Conservation (phyloP, 169 alveolate genomes). For the Plasmodium gaboni region DNA sequence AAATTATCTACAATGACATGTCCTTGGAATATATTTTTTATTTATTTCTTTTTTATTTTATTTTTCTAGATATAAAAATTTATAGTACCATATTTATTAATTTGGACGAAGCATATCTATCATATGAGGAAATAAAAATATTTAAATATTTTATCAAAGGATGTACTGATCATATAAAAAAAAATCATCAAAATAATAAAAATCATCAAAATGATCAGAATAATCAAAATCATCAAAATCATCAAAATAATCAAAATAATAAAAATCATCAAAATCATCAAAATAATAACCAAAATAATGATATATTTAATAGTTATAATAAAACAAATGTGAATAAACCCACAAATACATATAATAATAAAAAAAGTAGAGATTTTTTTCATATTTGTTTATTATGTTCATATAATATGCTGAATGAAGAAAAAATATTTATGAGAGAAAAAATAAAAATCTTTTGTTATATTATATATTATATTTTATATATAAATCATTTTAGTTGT, state of each 20-base stretch:
- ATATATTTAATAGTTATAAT: not conserved
- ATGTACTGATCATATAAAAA: not conserved
- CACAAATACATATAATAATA: not conserved
- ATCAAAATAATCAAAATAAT: not conserved
- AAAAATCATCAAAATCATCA: too few species aligned
- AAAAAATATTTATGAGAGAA: not conserved
- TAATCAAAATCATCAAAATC: too few species aligned
- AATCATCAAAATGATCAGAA: too few species aligned
- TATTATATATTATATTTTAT: slow-evolving; percentile 11
- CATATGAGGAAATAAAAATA: not conserved
- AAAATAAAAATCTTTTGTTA: slow-evolving; percentile 11
- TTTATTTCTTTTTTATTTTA: slow-evolving; percentile 54
- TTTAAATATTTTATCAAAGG: not conserved
- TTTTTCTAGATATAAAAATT: slow-evolving; percentile 23
- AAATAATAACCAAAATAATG: not conserved
- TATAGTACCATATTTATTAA: not conserved
- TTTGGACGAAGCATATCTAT: not conserved
- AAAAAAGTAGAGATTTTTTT: not conserved
- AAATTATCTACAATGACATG: slow-evolving; percentile 6
- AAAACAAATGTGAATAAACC: not conserved
- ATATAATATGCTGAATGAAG: slow-evolving; percentile 4
- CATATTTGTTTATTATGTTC: slow-evolving; percentile 24
- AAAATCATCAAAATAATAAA: too few species aligned
- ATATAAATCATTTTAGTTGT: not conserved
- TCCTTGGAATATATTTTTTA: slow-evolving; percentile 32